Conservation (phyloP, 371 early-diverging fungal species). For the Haplosporangium sp. region DNA sequence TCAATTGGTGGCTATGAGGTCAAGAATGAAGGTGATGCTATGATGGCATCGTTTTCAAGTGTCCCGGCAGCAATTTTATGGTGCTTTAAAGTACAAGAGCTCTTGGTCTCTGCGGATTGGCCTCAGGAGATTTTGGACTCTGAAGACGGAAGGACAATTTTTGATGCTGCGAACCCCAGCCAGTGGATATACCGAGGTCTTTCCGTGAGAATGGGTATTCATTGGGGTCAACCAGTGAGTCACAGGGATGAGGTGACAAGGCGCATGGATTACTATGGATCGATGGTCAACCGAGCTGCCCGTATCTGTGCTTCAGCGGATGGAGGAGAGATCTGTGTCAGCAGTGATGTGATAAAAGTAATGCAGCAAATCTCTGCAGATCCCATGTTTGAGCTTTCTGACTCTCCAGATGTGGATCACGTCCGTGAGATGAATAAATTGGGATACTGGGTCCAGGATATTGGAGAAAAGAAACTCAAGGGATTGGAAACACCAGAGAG, state of each 20-base stretch:
- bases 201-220: constrained; percentile 96
- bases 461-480: constrained; percentile 90
- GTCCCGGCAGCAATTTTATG: constrained; percentile 89
- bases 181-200: constrained; percentile 87
- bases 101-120: constrained; percentile 92
- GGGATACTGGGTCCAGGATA: constrained; percentile 75
- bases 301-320: constrained; percentile 92
- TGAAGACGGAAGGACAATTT: constrained; percentile 82
- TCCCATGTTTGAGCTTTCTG: constrained; percentile 25
- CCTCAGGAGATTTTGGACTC: constrained; percentile 89
- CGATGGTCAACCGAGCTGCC: constrained; percentile 92
- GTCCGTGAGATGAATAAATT: constrained; percentile 68
- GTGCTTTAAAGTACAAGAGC: constrained; percentile 91
- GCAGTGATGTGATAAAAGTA: constrained; percentile 72
- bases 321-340: constrained; percentile 91
- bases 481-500: constrained; percentile 92
- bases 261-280: constrained; percentile 97
- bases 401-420: constrained; percentile 48
- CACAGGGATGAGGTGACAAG: constrained; percentile 91
- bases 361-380: constrained; percentile 60
- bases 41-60: constrained; percentile 94
- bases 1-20: constrained; percentile 96
- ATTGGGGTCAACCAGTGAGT: constrained; percentile 91
- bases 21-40: constrained; percentile 97
- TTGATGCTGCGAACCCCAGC: constrained; percentile 58